These are phyloP conservation scores for Talaromyces albobiverticillius DNA, from an alignment of 2,329 filamentous ascomycete species.

Conservation along the genomic window DNA sequence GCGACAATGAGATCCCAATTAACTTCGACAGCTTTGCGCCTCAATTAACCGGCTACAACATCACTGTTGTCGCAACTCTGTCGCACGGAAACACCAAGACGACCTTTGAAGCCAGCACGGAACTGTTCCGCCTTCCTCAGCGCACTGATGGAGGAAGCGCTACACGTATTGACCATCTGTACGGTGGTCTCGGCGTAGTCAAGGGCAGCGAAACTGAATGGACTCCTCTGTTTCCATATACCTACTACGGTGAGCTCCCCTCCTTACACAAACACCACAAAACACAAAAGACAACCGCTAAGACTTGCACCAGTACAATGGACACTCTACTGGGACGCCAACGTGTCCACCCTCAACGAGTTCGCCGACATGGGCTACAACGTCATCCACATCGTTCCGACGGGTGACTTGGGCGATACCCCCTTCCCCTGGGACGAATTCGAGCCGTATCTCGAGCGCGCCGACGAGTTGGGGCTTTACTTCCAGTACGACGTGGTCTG, in stretches of 20 bases:
- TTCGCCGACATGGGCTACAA: constrained; percentile 4
- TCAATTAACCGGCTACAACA: constrained; percentile 31
- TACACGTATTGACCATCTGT: constrained; percentile 47
- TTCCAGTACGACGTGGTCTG: constrained; percentile 49
- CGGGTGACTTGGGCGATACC: constrained; percentile 32
- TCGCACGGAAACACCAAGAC: constrained; percentile 24
- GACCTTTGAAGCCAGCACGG: constrained; percentile 34
- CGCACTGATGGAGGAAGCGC: constrained; percentile 44
- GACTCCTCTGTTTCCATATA: constrained; percentile 45
- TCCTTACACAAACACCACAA: constrained; percentile 7
- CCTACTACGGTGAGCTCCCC: constrained; percentile 46
- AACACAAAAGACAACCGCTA: neutral
- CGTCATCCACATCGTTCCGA: constrained; percentile 32
- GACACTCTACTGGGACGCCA: constrained; percentile 10
- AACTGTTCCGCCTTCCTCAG: constrained; percentile 41
- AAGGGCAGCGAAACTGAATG: constrained; percentile 24
- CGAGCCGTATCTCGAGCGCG: constrained; percentile 38
- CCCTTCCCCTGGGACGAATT: constrained; percentile 42
- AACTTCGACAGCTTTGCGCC: neutral
- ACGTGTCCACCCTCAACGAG: constrained; percentile 6
- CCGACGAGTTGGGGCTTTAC: constrained; percentile 45
- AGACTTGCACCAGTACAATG: constrained; percentile 1
- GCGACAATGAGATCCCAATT: constrained; percentile 2
- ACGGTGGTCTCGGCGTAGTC: constrained; percentile 46
- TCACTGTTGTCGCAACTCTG: constrained; percentile 33